Evolutionary conservation across 2,329 filamentous ascomycete genomes (phyloP), one percentile per base, ranked within the genome.

Genomic region (Chaetomium strumarium): DNA sequence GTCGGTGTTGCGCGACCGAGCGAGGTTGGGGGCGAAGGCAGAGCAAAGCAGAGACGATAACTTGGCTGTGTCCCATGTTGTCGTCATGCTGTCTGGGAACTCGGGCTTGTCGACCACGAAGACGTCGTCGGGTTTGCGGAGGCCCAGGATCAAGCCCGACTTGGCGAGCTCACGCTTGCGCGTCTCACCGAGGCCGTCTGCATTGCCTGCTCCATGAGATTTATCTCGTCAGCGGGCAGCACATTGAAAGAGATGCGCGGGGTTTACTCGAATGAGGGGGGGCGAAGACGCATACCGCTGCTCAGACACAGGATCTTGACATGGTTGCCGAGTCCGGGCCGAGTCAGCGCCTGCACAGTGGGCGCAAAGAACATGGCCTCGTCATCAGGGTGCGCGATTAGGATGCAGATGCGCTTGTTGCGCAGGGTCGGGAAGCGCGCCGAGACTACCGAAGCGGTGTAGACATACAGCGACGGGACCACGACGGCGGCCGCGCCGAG

Each of bases 361-460:
- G 93, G 93, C 58, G 90, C 84, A 72, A 99, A 99, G 77, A 99
- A 99, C 93, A 99, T 99, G 69, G 92, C 93, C 75, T 99, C 93
- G 65, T 99, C 93, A 71, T 99, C 93, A 0, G 93, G 93, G 72
- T 99, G 93, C 19, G 93, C 93, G 64, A 99, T 97, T 51, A 99
- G 77, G 49, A 99, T 80, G 67, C 88, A 87, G 66, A 99, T 90
- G 64, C 88, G 84, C 77, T 95, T 95, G 73, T 89, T 86, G 62
- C 76, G 77, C 58, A 96, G 74, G 41, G 74, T 79, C 4, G 89
- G 87, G 61, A 88, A 80, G 31, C 77, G 71, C 24, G 71, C 62
- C 56, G 73, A 70, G 39, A 75, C 68, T n/a, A 73, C 64, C 39
- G 70, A 68, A 24, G 70, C 72, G 3, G 75, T 74, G 67, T 77